Percentiles rank a stretch among this genome's conserved stretches.
These are phyloP conservation scores for Erythrophleum fordii DNA, from an alignment of 306 rosid genomes.

Conservation along the genomic window DNA sequence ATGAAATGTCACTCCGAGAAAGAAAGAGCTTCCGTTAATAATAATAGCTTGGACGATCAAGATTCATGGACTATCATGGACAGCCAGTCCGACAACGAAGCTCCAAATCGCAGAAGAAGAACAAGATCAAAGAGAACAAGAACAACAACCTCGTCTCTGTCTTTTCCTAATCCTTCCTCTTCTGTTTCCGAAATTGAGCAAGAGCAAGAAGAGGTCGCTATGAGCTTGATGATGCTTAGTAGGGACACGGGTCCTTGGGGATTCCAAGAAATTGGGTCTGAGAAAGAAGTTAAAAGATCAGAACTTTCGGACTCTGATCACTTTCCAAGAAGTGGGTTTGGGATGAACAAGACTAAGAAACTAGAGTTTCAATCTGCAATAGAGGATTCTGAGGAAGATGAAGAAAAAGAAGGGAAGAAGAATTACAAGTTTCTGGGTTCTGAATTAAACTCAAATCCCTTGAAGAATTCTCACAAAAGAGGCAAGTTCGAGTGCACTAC, in stretches of 20 bases:
- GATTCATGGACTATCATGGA: constrained; percentile 56
- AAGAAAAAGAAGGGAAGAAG: constrained; percentile 4
- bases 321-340: constrained; percentile 11
- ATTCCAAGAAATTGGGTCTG: neutral
- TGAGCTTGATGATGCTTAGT: constrained; percentile 70
- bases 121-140: constrained; percentile 39
- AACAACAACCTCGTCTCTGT: constrained; percentile 45
- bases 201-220: constrained; percentile 71
- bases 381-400: constrained; percentile 13
- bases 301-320: constrained; percentile 7
- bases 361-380: constrained; percentile 1
- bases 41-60: constrained; percentile 32
- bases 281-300: constrained; percentile 14
- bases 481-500: constrained; percentile 60
- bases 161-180: constrained; percentile 40
- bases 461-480: constrained; percentile 38
- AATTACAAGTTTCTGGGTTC: neutral
- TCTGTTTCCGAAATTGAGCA: constrained; percentile 55
- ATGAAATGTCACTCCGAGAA: constrained; percentile 69
- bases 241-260: constrained; percentile 53
- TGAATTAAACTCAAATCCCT: neutral
- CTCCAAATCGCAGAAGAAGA: constrained; percentile 46
- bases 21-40: constrained; percentile 36
- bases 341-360: constrained; percentile 25
- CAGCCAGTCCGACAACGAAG: constrained; percentile 61